Base-by-base conservation (phyloP, 1,139 yeast genomes). In the Suhomyces yuchorum region DNA sequence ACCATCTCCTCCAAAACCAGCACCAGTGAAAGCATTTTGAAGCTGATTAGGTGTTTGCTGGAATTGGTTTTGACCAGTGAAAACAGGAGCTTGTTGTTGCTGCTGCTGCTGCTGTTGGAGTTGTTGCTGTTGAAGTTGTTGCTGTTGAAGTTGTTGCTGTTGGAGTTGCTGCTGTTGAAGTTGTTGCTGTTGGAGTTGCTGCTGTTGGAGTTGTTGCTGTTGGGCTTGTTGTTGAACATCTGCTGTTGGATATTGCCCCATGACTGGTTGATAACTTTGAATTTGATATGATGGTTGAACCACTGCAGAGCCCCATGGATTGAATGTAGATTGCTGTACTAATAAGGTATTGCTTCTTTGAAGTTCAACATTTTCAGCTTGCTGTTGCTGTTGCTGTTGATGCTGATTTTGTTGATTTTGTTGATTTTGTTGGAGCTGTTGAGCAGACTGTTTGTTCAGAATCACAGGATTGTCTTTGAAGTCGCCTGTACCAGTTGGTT, bases 1-100 rank as follows among this genome's bases (percentile, higher is more conserved):
- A 6, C 71, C 70, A 57, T 77, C 77, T 4, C 83, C 83, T 15
- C 85, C 84, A 63, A 80, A 80, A 0, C 86, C 86, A 37, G 74
- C 73, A 9, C 86, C 86, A 14, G 87, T 81, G 53, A 66, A 70
- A 2, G 71, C 58, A 32, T 34, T 51, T 39, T 52, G 79, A 65
- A 39, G 61, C 49, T 37, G 62, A 34, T 39, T 44, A 12, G 48
- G 52, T 18, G 35, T 43, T 51, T 37, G 40, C 51, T 42, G 43
- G n/a, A 38, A 34, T 28, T 39, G 43, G 26, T 22, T 20, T n/a
- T 44, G 43, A 5, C 48, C 45, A n/a, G 19, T 24, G 7, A 42
- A 42, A 14, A 41, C 35, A 8, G 39, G 22, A 14, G 24, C 40
- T 48, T 63, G 68, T 23, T 53, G 54, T 33, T 54, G 56, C 8